A percentile compares a stretch with the other conserved stretches of the same genome.
These are phyloP conservation scores for Stagonosporopsis vannaccii DNA, from an alignment of 2,329 filamentous ascomycete genomes.

Conservation along the genomic window DNA sequence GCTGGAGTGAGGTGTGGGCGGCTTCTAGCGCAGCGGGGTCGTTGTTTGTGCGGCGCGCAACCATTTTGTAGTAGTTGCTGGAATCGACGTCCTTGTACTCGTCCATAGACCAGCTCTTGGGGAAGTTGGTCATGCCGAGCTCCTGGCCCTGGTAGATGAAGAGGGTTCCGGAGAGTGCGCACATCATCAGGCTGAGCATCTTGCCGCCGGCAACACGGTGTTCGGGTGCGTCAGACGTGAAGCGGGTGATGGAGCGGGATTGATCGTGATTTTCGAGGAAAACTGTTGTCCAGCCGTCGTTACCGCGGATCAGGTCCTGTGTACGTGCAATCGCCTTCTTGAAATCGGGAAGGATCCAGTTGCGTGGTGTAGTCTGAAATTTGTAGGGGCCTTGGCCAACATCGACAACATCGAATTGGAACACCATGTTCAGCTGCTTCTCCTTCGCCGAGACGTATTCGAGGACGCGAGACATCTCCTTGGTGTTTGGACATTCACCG, in stretches of 20 bases:
- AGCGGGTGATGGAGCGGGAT: conserved; percentile 58
- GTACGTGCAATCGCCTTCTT: conserved; percentile 42
- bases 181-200: conserved; percentile 57
- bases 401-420: conserved; percentile 56
- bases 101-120: conserved; percentile 51
- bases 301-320: conserved; percentile 40
- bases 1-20: conserved; percentile 62
- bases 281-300: conserved; percentile 56
- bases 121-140: conserved; percentile 60
- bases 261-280: conserved; percentile 65
- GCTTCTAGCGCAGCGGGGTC: conserved; percentile 52
- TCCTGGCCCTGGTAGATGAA: conserved; percentile 62
- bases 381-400: conserved; percentile 48
- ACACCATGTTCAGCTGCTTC: conserved; percentile 73
- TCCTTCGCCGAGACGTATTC: conserved; percentile 66
- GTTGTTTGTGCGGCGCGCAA: conserved; percentile 32
- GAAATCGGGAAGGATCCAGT: conserved; percentile 42
- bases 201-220: conserved; percentile 57
- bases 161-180: conserved; percentile 57
- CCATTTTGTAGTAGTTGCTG: conserved; percentile 59
- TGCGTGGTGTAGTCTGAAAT: conserved; percentile 45
- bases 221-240: conserved; percentile 56
- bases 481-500: conserved; percentile 72
- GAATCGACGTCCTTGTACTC: conserved; percentile 63
- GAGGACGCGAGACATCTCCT: conserved; percentile 64